phyloP scores from a whole-genome alignment of 805 yeast species.

The Kluyveromyces siamensis region DNA sequence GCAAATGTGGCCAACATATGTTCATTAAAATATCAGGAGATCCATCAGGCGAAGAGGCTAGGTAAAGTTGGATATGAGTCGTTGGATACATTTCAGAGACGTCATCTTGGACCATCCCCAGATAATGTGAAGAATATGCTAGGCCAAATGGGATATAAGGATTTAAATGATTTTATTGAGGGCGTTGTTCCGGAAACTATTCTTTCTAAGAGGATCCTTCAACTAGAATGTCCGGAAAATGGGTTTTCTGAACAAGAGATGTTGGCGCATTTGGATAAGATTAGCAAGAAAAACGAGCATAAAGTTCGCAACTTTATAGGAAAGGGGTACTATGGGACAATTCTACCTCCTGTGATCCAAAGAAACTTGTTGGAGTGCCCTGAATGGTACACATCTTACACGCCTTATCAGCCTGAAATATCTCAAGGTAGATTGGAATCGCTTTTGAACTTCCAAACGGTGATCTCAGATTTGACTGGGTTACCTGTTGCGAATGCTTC shows the following conservation, averaged over 20 bases:
- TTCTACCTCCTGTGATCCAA: constrained; percentile 84
- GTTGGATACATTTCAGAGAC: constrained; percentile 77
- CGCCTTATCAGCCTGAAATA: constrained; percentile 97
- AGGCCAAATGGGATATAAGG: constrained; percentile 48
- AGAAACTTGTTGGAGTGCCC: constrained; percentile 89
- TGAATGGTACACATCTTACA: constrained; percentile 97
- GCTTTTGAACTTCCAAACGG: constrained; percentile 85
- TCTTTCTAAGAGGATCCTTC: constrained; percentile 56
- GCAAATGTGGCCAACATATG: constrained; percentile 42
- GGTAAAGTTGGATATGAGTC: constrained; percentile 21
- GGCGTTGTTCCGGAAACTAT: constrained; percentile 73
- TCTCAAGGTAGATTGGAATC: constrained; percentile 94
- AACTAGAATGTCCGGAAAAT: constrained; percentile 49
- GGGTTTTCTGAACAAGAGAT: constrained; percentile 82
- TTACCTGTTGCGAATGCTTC: constrained; percentile 94
- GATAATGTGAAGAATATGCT: constrained; percentile 60
- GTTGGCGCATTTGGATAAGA: constrained; percentile 51
- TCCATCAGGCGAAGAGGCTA: constrained; percentile 34
- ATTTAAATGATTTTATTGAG: constrained; percentile 60
- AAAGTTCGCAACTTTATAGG: constrained; percentile 75
- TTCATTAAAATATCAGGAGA: constrained; percentile 38
- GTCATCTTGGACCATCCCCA: constrained; percentile 83
- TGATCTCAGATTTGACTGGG: constrained; percentile 84
- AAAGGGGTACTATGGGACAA: constrained; percentile 88
- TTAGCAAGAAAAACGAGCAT: constrained; percentile 65